A percentile compares a stretch with the other conserved stretches of the same genome.
phyloP scores from a whole-genome alignment of 1,139 yeast species.

The Suhomyces coccinellae region DNA sequence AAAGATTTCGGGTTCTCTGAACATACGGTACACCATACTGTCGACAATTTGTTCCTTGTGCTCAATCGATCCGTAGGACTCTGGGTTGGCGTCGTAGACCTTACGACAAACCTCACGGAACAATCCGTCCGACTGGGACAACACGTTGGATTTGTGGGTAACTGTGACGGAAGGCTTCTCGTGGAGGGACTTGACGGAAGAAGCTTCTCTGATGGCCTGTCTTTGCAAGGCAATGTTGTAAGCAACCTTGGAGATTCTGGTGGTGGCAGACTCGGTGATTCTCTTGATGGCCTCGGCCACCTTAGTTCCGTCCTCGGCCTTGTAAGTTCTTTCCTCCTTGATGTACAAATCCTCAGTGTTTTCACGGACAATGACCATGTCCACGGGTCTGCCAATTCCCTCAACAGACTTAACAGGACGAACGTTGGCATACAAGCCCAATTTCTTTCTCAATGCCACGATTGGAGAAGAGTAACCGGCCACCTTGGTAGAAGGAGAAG shows the following conservation, averaged over 20 bases:
- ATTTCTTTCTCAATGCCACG: slow-evolving; percentile 92
- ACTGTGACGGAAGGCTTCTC: slow-evolving; percentile 75
- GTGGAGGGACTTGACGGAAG: slow-evolving; percentile 44
- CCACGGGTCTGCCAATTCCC: slow-evolving; percentile 83
- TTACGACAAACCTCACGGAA: slow-evolving; percentile 89
- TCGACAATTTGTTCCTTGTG: slow-evolving; percentile 96
- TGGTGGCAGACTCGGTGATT: slow-evolving; percentile 84
- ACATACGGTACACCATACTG: slow-evolving; percentile 98
- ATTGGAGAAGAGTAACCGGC: slow-evolving; percentile 97
- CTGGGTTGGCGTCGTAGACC: slow-evolving; percentile 68
- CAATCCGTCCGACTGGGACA: slow-evolving; percentile 89
- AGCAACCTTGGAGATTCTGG: slow-evolving; percentile 86
- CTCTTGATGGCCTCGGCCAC: slow-evolving; percentile 98
- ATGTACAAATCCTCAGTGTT: slow-evolving; percentile 96
- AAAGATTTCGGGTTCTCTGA: slow-evolving; percentile 95
- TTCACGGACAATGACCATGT: slow-evolving; percentile 96
- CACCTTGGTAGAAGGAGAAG: slow-evolving; percentile 91
- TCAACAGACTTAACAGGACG: slow-evolving; percentile 95
- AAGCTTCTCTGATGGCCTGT: slow-evolving; percentile 72
- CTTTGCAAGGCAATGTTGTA: slow-evolving; percentile 90
- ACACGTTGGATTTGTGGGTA: slow-evolving; percentile 94
- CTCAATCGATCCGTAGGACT: slow-evolving; percentile 54
- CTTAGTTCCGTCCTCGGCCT: slow-evolving; percentile 69
- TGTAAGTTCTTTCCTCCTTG: slow-evolving; percentile 82
- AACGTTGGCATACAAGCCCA: slow-evolving; percentile 94